These are phyloP conservation scores for Arachnopeziza araneosa DNA, from an alignment of 2,329 filamentous ascomycete species.

Conservation along the genomic window DNA sequence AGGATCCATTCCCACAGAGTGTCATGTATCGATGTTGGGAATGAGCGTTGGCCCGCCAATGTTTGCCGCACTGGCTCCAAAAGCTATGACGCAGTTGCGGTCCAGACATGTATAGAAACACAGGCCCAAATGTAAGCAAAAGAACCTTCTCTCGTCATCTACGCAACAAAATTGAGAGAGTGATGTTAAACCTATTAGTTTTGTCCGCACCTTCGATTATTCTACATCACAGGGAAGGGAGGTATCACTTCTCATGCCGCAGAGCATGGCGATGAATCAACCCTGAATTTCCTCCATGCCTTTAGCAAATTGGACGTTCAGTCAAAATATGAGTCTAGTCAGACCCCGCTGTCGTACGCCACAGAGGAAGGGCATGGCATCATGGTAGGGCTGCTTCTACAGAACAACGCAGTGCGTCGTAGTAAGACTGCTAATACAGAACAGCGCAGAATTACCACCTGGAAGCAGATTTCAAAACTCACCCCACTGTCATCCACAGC, in stretches of 20 bases:
- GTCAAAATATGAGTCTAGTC: neutral
- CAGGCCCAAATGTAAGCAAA: neutral
- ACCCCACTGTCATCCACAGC: too few relatives aligned
- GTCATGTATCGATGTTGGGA: conserved; percentile 20
- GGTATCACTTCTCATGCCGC: conserved; percentile 3
- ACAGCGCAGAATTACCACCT: too few relatives aligned
- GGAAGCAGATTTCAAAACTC: too few relatives aligned
- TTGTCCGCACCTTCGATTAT: conserved; percentile 10
- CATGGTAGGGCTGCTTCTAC: too few relatives aligned
- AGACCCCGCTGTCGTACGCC: too few relatives aligned
- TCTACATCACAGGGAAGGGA: conserved; percentile 1
- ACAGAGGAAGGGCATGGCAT: too few relatives aligned
- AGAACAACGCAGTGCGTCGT: too few relatives aligned
- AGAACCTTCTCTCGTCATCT: conserved; percentile 3
- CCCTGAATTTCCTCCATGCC: conserved; percentile 7
- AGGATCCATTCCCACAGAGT: conserved; percentile 18
- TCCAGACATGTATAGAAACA: conserved; percentile 19
- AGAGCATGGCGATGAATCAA: conserved; percentile 4
- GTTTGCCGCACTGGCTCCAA: conserved; percentile 32
- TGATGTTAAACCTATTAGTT: neutral
- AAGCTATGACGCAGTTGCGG: conserved; percentile 26
- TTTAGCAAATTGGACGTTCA: conserved; percentile 7
- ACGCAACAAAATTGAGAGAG: conserved; percentile 5
- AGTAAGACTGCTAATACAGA: too few relatives aligned
- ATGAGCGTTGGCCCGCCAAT: conserved; percentile 31